Evolutionary conservation across 208 protist species (phyloP).

Genomic region (Crithidia fasciculata): DNA sequence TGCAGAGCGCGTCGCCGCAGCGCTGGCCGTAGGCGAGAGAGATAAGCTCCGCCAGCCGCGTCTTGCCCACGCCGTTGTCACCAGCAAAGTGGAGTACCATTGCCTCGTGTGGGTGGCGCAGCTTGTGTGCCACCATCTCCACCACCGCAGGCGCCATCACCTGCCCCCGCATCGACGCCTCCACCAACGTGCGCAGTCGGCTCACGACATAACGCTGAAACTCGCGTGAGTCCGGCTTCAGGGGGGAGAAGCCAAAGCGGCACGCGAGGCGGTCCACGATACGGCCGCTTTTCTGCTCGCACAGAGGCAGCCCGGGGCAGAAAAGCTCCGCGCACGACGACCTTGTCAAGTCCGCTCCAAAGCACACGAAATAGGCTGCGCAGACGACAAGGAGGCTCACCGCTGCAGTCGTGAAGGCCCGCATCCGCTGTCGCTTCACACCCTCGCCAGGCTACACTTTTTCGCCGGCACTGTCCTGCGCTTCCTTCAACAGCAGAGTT

Average conservation of each 20-base stretch:
- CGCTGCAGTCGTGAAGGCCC: no score
- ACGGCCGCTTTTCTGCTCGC: constrained; percentile 24
- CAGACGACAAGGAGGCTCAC: neutral
- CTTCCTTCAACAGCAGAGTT: no score
- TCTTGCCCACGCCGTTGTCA: constrained; percentile 89
- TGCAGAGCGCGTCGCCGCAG: constrained; percentile 39
- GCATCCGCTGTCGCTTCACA: no score
- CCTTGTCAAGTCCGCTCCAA: neutral
- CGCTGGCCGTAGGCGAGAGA: constrained; percentile 68
- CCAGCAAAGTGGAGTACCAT: constrained; percentile 80
- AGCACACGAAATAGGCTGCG: neutral
- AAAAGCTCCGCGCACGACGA: neutral
- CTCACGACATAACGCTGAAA: constrained; percentile 45
- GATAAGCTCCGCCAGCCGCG: constrained; percentile 64
- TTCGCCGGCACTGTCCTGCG: no score
- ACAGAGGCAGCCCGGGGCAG: constrained; percentile 40
- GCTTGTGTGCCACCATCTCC: constrained; percentile 49
- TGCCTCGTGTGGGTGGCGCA: constrained; percentile 46
- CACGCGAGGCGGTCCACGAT: constrained; percentile 27
- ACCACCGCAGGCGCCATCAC: constrained; percentile 46
- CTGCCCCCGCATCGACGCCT: constrained; percentile 53
- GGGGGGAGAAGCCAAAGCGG: constrained; percentile 13
- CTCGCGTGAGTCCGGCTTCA: constrained; percentile 16
- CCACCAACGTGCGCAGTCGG: constrained; percentile 37
- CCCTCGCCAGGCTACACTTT: no score